Conservation (phyloP, 148 eudicot species). For the Persicaria maculosa region DNA sequence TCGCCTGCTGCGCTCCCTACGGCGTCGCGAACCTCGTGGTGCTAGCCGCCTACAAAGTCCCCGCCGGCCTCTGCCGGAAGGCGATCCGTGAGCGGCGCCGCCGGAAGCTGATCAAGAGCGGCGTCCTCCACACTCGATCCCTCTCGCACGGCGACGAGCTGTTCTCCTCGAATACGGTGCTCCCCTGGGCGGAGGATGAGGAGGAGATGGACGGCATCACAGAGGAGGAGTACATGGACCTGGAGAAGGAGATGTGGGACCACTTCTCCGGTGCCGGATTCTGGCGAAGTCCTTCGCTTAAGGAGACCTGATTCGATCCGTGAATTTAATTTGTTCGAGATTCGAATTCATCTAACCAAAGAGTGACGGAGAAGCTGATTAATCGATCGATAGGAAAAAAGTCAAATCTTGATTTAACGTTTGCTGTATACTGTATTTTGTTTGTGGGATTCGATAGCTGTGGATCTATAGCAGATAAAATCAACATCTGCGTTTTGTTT, state of each 20-base stretch:
- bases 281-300: constrained; percentile 16
- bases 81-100: constrained; percentile 3
- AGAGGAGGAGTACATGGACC: constrained; percentile 6
- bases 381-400: no score
- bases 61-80: constrained; percentile 45
- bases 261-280: constrained; percentile 15
- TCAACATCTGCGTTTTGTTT: no score
- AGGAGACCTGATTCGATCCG: not conserved
- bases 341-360: no score
- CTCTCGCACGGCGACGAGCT: not conserved
- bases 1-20: constrained; percentile 53
- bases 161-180: not conserved
- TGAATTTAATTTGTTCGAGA: no score
- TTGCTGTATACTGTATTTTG: no score
- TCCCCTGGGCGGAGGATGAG: not conserved
- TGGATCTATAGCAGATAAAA: no score
- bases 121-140: not conserved
- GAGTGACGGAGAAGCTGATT: no score
- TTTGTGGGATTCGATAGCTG: no score
- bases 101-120: constrained; percentile 5
- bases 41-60: constrained; percentile 35
- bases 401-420: no score
- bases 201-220: not conserved
- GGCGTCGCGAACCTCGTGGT: constrained; percentile 31
- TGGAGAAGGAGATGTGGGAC: constrained; percentile 23